phyloP scores from a whole-genome alignment of 2,329 filamentous ascomycete species.

The Curvularia spicifera region DNA sequence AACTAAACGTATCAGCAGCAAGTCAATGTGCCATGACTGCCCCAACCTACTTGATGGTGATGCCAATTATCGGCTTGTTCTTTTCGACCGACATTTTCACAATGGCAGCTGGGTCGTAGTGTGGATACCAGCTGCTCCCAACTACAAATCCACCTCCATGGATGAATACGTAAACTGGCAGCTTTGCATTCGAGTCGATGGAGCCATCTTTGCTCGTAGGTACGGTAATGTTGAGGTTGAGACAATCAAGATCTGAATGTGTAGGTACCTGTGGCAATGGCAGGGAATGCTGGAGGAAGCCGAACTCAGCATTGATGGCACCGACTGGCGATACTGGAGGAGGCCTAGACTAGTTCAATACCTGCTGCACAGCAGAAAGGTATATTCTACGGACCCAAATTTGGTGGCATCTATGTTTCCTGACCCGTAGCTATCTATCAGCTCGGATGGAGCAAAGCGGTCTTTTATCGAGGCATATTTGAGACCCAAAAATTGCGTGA shows the following conservation, averaged over 20 bases:
- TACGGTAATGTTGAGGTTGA: slow-evolving; percentile 61
- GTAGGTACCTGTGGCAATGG: slow-evolving; percentile 46
- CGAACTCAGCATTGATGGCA: slow-evolving; percentile 56
- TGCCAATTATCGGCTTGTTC: slow-evolving; percentile 55
- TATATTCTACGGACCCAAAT: slow-evolving; percentile 41
- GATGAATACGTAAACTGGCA: slow-evolving; percentile 61
- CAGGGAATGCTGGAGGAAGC: slow-evolving; percentile 57
- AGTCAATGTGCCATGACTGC: too few species aligned
- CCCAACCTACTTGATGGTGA: slow-evolving; percentile 53
- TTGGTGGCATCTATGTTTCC: slow-evolving; percentile 42
- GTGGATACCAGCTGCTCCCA: slow-evolving; percentile 61
- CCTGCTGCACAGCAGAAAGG: too few species aligned
- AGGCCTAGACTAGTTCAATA: slow-evolving; percentile 20
- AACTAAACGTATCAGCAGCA: slow-evolving; percentile 25
- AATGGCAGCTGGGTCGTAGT: slow-evolving; percentile 56
- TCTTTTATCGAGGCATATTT: slow-evolving; percentile 50
- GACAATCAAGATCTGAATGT: slow-evolving; percentile 57
- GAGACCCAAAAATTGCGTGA: slow-evolving; percentile 47
- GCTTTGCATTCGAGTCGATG: slow-evolving; percentile 36
- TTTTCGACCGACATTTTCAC: slow-evolving; percentile 55
- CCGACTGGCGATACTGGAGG: slow-evolving; percentile 50
- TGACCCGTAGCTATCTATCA: slow-evolving; percentile 35
- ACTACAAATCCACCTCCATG: slow-evolving; percentile 60
- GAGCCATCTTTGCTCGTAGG: slow-evolving; percentile 41
- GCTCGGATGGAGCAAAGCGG: slow-evolving; percentile 45